Evolutionary conservation across 2,329 filamentous ascomycete genomes (phyloP), one percentile per base, ranked within the genome.

Genomic region (Fusarium sororula): DNA sequence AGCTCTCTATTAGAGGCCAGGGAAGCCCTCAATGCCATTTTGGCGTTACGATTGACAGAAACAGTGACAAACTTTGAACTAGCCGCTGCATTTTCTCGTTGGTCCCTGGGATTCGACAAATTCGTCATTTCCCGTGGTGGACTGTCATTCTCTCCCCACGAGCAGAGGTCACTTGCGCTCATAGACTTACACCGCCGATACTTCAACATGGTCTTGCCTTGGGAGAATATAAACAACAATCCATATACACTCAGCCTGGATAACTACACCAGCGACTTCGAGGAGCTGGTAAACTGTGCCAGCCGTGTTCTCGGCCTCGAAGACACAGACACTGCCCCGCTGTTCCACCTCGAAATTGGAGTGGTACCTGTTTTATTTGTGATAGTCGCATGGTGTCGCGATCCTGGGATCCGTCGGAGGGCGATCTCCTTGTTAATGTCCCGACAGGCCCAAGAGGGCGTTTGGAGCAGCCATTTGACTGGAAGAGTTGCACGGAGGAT

Each of bases 11-110:
- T 7, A 1, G 45, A 48, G 6, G 20, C 20, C 6, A 48, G 26
- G 26, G 45, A 48, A 8, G 45, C 45, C 4, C 9, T 48, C 0
- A 11, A 48, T 48, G 26, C 45, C 1, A 48, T 48, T 28, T 5
- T 48, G 4, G 45, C 45, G 1, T 12, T 22, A 15, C 3, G 9
- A 11, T 15, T 48, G 4, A 28, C 26, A 7, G 45, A 48, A 11
- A 7, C 26, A 11, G 24, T 13, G 0, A 7, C 13, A 11, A 48
- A 22, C 0, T 28, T 3, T 28, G 20, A 2, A 4, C 6, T 48
- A 0, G 4, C 1, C 26, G 9, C 9, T 30, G 20, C 4, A 28
- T 48, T 48, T 6, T 48, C 45, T 15, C 26, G 5, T 0, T 48
- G 45, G 45, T 48, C 45, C 6, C 45, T 2, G 1, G 45, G 1